Conservation (phyloP, 352 stramenopile species). For the Pythium dissotocum region DNA sequence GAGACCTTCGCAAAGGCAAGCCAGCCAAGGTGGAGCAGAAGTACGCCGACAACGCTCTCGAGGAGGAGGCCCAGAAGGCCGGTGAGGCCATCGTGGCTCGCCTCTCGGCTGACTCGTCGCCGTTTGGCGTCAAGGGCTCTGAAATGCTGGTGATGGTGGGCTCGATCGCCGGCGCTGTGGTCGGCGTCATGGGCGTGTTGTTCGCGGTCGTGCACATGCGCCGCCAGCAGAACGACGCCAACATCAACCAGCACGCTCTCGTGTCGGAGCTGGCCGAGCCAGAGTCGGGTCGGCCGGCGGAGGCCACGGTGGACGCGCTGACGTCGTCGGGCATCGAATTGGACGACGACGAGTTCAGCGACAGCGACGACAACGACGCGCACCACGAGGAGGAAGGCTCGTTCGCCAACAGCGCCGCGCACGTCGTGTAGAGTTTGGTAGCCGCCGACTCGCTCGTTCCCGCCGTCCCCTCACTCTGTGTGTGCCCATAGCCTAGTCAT, state of each 20-base stretch:
- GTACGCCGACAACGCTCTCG: conserved; percentile 11
- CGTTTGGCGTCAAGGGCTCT: conserved; percentile 17
- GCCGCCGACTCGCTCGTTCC: not conserved
- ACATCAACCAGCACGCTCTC: conserved; percentile 14
- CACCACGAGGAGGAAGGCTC: conserved; percentile 27
- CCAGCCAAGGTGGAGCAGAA: conserved; percentile 4
- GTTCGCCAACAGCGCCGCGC: conserved; percentile 29
- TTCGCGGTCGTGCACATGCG: conserved; percentile 23
- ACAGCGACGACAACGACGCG: conserved; percentile 14
- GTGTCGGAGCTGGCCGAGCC: conserved; percentile 23
- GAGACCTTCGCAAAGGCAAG: conserved; percentile 2
- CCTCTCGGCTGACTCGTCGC: conserved; percentile 20
- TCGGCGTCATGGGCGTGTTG: conserved; percentile 22
- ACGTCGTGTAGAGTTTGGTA: conserved; percentile 13
- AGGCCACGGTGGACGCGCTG: conserved; percentile 8
- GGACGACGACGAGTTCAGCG: conserved; percentile 11
- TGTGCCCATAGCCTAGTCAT: conserved; percentile 10
- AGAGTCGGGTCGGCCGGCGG: conserved; percentile 10
- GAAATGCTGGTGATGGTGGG: conserved; percentile 16
- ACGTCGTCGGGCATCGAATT: conserved; percentile 14
- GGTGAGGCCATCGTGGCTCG: conserved; percentile 16
- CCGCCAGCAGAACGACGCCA: conserved; percentile 17
- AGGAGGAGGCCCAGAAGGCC: conserved; percentile 10
- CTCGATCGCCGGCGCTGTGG: conserved; percentile 20
- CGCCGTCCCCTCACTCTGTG: conserved; percentile 1